Base-by-base conservation (phyloP, 2,329 filamentous ascomycete genomes). In the Arthrinium phaeospermum region DNA sequence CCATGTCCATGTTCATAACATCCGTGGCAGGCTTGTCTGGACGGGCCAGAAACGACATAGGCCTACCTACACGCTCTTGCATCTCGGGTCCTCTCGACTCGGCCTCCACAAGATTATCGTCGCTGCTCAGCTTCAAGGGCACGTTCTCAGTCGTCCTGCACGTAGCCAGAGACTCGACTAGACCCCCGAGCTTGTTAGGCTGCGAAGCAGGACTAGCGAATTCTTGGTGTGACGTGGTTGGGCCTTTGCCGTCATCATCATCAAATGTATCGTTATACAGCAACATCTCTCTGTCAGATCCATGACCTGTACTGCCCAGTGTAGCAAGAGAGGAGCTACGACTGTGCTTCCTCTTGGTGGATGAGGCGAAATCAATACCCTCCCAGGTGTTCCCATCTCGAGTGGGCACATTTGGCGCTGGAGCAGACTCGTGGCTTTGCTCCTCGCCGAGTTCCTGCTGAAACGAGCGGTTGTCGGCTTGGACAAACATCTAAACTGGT, bases 391-490 rank as follows among this genome's bases (percentile, higher is more conserved):
- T 47, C 46, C 41, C 73, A 7, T 67, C 51, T 27, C 61, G 30
- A 22, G 67, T 67, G 19, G 37, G 68, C 16, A 76, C 64, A 41
- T 74, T 68, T 41, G 70, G 71, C 34, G 67, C 67, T 8, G 67
- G 67, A 24, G 67, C 67, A 49, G 45, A n/a, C 24, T 79, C 75
- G 4, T 77, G 75, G 13, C 75, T 74, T 68, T 76, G 75, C 73
- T 86, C 85, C 53, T 82, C 81, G 27, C 79, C 80, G 8, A 89
- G 80, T 75, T 90, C 88, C 69, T 85, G 82, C 24, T 83, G 82
- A 77, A 90, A 90, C 1, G 82, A 81, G 71, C 84, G 84, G 74
- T 90, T 90, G 69, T 90, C 88, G 49, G 82, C 82, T 51, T 82
- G 83, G 6, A 86, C 81, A 76, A 90, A 90, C 45, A 83, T 82